Evolutionary conservation across 2,329 filamentous ascomycete genomes (phyloP).

Genomic region (Cryphonectria naterciae): DNA sequence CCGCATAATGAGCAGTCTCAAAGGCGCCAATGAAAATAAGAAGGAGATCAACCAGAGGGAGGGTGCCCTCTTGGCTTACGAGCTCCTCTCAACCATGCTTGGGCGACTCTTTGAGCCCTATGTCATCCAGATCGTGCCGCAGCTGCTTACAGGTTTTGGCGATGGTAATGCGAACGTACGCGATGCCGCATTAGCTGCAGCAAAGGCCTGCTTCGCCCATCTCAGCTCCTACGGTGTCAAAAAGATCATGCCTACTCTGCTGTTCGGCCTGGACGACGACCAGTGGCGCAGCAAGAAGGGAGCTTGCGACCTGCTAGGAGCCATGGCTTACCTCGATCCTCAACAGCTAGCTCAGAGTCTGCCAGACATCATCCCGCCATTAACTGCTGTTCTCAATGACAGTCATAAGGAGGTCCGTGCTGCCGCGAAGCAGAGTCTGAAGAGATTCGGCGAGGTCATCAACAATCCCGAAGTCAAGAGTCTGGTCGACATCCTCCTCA

Average conservation of each 20-base stretch:
- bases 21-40: constrained; percentile 88
- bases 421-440: constrained; percentile 92
- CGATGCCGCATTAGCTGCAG: constrained; percentile 88
- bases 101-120: constrained; percentile 94
- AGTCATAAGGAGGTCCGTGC: constrained; percentile 95
- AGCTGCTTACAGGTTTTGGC: constrained; percentile 86
- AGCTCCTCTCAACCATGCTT: constrained; percentile 84
- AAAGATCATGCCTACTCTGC: constrained; percentile 85
- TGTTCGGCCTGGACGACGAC: constrained; percentile 89
- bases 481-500: constrained; percentile 87
- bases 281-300: constrained; percentile 99
- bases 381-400: constrained; percentile 93
- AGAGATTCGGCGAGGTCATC: constrained; percentile 98
- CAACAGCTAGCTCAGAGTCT: constrained; percentile 90
- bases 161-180: constrained; percentile 87
- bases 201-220: constrained; percentile 91
- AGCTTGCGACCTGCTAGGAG: constrained; percentile 92
- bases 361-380: constrained; percentile 93
- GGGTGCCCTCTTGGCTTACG: constrained; percentile 86
- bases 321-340: constrained; percentile 98
- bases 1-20: constrained; percentile 81
- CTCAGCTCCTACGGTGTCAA: constrained; percentile 96
- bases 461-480: constrained; percentile 96
- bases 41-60: constrained; percentile 89
- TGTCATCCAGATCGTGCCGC: constrained; percentile 91